Percentiles rank a stretch among this genome's conserved stretches.
These are phyloP conservation scores for Narthecium ossifragum DNA, from an alignment of 106 monocot species.

Conservation along the genomic window DNA sequence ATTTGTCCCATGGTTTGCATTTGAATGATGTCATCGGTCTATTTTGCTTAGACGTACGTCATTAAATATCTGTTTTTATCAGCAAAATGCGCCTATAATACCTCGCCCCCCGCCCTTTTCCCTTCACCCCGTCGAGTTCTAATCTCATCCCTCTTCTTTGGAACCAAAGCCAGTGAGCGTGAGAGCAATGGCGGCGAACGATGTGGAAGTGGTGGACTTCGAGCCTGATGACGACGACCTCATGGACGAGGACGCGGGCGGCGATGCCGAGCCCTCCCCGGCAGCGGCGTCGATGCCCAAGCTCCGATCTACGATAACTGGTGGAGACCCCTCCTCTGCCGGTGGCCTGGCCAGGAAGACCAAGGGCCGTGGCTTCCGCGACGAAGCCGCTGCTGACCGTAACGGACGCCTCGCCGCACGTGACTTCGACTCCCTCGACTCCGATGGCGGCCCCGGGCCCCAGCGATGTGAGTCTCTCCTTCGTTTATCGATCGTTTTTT, in stretches of 20 bases:
- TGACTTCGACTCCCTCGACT: constrained; percentile 69
- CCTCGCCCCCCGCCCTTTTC: too few species aligned
- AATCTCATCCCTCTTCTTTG: too few species aligned
- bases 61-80: too few species aligned
- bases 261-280: constrained; percentile 23
- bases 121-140: too few species aligned
- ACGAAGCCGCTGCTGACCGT: constrained; percentile 53
- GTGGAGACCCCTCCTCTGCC: constrained; percentile 23
- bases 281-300: constrained; percentile 27
- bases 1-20: too few species aligned
- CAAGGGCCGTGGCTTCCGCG: constrained; percentile 86
- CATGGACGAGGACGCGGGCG: constrained; percentile 75
- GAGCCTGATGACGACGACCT: constrained; percentile 91
- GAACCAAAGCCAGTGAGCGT: too few species aligned
- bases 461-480: constrained; percentile 40
- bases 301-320: constrained; percentile 71
- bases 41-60: too few species aligned
- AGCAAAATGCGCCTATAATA: too few species aligned
- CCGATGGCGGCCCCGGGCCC: constrained; percentile 69
- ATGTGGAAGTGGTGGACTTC: constrained; percentile 76
- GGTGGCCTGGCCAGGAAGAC: constrained; percentile 43
- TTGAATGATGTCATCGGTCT: too few species aligned
- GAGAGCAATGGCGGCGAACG: constrained; percentile 35
- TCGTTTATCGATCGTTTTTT: neutral
- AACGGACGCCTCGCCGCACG: constrained; percentile 35